Conservation (phyloP, 2,329 filamentous ascomycete genomes). For the Thielaviopsis punctulata region DNA sequence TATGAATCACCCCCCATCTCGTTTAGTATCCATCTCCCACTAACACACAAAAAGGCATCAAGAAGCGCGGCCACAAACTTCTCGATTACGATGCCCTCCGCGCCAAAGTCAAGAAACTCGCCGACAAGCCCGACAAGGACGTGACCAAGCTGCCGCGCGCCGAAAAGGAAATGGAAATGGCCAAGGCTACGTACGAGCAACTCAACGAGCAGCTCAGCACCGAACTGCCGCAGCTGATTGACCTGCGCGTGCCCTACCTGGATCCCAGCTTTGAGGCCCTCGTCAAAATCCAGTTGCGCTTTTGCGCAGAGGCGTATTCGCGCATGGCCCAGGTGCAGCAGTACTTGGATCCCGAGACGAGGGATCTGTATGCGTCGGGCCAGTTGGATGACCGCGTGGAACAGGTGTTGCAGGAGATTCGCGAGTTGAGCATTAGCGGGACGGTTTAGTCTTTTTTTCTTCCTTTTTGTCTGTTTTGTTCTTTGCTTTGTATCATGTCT, state of each 20-base stretch:
- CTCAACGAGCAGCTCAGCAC: slow-evolving; percentile 89
- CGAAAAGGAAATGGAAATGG: slow-evolving; percentile 92
- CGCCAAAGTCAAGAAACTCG: slow-evolving; percentile 89
- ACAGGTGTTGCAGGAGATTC: slow-evolving; percentile 89
- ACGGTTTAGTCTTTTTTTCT: slow-evolving; percentile 30
- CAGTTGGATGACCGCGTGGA: slow-evolving; percentile 84
- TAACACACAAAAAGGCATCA: slow-evolving; percentile 51
- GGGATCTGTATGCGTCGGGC: slow-evolving; percentile 89
- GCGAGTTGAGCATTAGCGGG: slow-evolving; percentile 81
- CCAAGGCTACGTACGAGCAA: slow-evolving; percentile 83
- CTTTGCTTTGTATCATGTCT: background rate
- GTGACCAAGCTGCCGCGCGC: slow-evolving; percentile 88
- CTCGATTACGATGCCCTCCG: slow-evolving; percentile 95
- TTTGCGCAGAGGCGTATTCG: slow-evolving; percentile 94
- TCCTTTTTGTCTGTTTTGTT: background rate
- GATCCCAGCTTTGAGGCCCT: slow-evolving; percentile 95
- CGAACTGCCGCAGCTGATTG: slow-evolving; percentile 89
- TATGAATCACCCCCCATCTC: slow-evolving; percentile 21
- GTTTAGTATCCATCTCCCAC: background rate
- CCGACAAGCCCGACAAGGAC: slow-evolving; percentile 98
- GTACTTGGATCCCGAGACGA: slow-evolving; percentile 85
- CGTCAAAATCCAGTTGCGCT: slow-evolving; percentile 94
- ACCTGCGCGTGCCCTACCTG: slow-evolving; percentile 88
- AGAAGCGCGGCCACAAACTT: slow-evolving; percentile 96
- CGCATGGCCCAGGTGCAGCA: slow-evolving; percentile 99